Conservation (phyloP, 2,329 filamentous ascomycete genomes). For the Xylariaceae sp. region DNA sequence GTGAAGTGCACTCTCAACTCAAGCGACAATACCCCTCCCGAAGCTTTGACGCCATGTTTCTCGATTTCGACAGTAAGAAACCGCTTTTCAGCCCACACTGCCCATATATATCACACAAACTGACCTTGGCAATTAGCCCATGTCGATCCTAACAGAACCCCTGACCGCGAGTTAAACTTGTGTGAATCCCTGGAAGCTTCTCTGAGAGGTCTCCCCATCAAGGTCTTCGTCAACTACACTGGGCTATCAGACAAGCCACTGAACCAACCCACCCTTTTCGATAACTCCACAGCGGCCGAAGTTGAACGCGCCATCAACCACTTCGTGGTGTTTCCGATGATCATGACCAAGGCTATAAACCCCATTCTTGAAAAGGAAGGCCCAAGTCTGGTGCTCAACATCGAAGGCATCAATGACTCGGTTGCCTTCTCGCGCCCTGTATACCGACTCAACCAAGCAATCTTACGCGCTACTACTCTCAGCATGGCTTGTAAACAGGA, state of each 20-base stretch:
- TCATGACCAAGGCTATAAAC: constrained; percentile 46
- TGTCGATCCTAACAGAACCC: neutral
- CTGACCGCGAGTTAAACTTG: neutral
- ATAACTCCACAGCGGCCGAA: constrained; percentile 34
- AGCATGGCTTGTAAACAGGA: constrained; percentile 42
- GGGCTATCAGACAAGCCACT: constrained; percentile 39
- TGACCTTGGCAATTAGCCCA: neutral
- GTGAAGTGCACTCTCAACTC: constrained; percentile 39
- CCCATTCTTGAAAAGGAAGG: constrained; percentile 40
- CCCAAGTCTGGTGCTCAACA: constrained; percentile 49
- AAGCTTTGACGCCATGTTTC: neutral
- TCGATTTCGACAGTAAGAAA: neutral
- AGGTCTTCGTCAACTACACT: constrained; percentile 56
- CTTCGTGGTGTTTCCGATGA: constrained; percentile 48
- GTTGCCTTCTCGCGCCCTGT: constrained; percentile 45
- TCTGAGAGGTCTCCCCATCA: constrained; percentile 41
- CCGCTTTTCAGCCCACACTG: neutral
- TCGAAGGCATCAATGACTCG: constrained; percentile 45
- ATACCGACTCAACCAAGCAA: constrained; percentile 48
- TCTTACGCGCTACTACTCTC: constrained; percentile 39
- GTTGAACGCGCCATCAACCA: constrained; percentile 43
- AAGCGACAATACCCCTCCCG: constrained; percentile 36
- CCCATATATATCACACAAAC: neutral
- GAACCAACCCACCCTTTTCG: constrained; percentile 35
- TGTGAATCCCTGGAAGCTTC: constrained; percentile 1